A percentile compares a stretch with the other conserved stretches of the same genome.
Conservation (phyloP, 371 early-diverging fungal genomes). For the Apophysomyces elegans region DNA sequence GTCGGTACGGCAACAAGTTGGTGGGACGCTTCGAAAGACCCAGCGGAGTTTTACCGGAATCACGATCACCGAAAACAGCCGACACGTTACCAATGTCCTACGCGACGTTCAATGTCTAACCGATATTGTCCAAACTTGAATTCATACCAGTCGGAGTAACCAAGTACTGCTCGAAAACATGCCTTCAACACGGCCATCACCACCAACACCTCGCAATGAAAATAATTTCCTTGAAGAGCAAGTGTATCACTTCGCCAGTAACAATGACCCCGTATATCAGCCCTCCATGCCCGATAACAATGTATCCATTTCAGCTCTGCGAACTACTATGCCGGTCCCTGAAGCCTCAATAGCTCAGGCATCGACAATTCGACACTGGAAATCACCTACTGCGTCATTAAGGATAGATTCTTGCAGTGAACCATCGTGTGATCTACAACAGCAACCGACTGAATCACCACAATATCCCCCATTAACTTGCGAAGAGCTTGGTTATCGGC, state of each 20-base stretch:
- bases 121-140: neutral
- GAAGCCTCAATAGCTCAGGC: neutral
- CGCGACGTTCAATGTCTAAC: too few relatives aligned
- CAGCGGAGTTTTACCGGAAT: too few relatives aligned
- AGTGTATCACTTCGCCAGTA: neutral
- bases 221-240: neutral
- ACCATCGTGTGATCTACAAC: conserved; percentile 1
- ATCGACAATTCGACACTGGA: neutral
- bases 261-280: neutral
- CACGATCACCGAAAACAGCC: too few relatives aligned
- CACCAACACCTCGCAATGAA: neutral
- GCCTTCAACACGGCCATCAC: neutral
- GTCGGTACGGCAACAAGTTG: too few relatives aligned
- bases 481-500: conserved; percentile 17
- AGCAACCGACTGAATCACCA: neutral
- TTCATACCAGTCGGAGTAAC: conserved; percentile 4
- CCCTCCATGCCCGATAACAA: neutral
- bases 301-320: conserved; percentile 3
- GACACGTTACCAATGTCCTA: too few relatives aligned
- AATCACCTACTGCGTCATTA: neutral
- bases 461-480: neutral
- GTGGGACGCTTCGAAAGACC: too few relatives aligned
- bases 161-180: neutral
- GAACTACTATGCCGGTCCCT: neutral
- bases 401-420: neutral